These are phyloP conservation scores for Colletotrichum agaves DNA, from an alignment of 2,329 filamentous ascomycete genomes.

Conservation along the genomic window DNA sequence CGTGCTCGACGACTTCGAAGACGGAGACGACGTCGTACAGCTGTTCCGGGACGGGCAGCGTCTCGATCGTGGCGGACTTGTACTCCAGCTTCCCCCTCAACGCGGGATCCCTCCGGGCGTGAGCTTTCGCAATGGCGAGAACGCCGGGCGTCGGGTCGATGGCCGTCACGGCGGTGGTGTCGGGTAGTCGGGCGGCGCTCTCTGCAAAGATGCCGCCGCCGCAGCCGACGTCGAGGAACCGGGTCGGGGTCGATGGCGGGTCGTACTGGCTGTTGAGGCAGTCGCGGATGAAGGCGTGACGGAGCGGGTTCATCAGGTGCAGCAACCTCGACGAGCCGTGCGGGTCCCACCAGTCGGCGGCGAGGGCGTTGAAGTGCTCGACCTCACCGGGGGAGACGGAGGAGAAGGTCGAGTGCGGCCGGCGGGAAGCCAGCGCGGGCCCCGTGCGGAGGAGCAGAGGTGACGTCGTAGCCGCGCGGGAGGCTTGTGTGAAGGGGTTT, in stretches of 20 bases:
- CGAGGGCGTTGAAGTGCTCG: constrained; percentile 93
- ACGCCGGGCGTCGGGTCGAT: constrained; percentile 83
- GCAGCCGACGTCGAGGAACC: constrained; percentile 92
- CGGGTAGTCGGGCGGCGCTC: constrained; percentile 76
- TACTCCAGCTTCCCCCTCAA: constrained; percentile 76
- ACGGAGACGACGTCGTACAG: constrained; percentile 84
- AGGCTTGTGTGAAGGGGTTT: background rate
- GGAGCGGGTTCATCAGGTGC: constrained; percentile 97
- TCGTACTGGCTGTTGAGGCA: constrained; percentile 70
- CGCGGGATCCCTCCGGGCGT: constrained; percentile 78
- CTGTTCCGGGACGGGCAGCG: constrained; percentile 56
- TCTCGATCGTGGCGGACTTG: constrained; percentile 80
- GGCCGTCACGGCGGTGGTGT: constrained; percentile 73
- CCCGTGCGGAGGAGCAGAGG: background rate
- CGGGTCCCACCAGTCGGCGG: constrained; percentile 96
- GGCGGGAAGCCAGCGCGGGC: background rate
- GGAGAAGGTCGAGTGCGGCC: constrained; percentile 54
- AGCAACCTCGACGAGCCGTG: constrained; percentile 91
- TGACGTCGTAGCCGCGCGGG: constrained; percentile 19
- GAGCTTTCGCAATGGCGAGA: constrained; percentile 77
- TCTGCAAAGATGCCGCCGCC: constrained; percentile 98
- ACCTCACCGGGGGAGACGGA: constrained; percentile 91
- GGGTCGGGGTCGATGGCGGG: constrained; percentile 48
- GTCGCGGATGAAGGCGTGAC: constrained; percentile 86
- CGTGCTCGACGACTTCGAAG: constrained; percentile 97